Evolutionary conservation across 2,329 filamentous ascomycete genomes (phyloP), one percentile per base, ranked within the genome.

Genomic region (Fusarium dlaminii): DNA sequence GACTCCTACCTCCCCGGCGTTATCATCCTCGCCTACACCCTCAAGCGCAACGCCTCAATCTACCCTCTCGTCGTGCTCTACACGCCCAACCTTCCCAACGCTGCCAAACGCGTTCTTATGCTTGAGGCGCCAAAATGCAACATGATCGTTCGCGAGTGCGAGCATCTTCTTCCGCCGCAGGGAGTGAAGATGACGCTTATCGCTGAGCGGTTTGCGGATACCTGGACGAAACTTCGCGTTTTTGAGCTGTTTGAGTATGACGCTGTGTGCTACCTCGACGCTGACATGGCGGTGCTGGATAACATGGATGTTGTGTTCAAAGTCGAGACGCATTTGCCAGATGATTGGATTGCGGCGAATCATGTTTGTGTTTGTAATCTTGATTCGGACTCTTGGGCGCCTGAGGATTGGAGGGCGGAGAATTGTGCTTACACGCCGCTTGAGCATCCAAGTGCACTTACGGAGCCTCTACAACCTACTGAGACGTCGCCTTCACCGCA

Each of bases 351-450:
- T 29, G 73, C 71, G 14, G 73, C 74, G 14, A 76, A 76, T 48
- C 74, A 76, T 24, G 74, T 73, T 15, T 76, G 74, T 18, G 74
- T 75, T 29, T 76, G 74, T 15, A 76, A 76, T 32, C 73, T 76
- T 15, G 74, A 76, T 30, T 61, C 48, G 0, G 74, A 76, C 8
- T 65, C 73, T 1, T 76, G 74, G 74, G 74, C 74, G 8, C 74
- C 73, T 10, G 56, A 73, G 10, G 71, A 76, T 24, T 76, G 74
- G 74, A 54, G 32, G 17, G 46, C 59, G 2, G 66, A 74, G 55
- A 76, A 76, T 18, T 76, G 74, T 39, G 73, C 74, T 8, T 76
- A 76, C 24, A 76, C 74, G 30, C 73, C 73, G 4, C 40, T 76
- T 8, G 36, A 37, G 6, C 74, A 74, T 40, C 73, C 73, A 2